A percentile compares a stretch with the other conserved stretches of the same genome.
These are phyloP conservation scores for Lepidium sativum DNA, from an alignment of 345 rosid genomes.

Conservation along the genomic window DNA sequence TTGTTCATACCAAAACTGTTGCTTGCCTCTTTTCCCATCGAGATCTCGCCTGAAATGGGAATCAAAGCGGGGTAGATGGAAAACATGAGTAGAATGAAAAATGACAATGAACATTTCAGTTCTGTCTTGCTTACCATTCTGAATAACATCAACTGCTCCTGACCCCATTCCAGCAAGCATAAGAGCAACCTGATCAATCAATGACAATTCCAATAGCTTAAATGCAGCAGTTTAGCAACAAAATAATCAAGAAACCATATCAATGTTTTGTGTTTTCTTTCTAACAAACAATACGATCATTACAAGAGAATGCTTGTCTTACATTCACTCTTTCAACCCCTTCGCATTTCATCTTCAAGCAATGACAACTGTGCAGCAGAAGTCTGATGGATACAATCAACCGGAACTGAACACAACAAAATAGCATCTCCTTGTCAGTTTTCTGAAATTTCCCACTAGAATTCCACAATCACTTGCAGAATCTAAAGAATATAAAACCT, in stretches of 20 bases:
- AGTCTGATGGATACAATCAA: slow-evolving; percentile 92
- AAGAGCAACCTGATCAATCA: slow-evolving; percentile 65
- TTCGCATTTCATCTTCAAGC: slow-evolving; percentile 96
- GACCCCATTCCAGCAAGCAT: slow-evolving; percentile 99
- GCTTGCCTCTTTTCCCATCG: slow-evolving; percentile 96
- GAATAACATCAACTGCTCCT: slow-evolving; percentile 60
- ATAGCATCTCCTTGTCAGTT: not conserved
- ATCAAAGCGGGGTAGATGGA: too few relatives aligned
- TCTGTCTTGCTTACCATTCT: slow-evolving; percentile 85
- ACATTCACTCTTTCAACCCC: slow-evolving; percentile 95
- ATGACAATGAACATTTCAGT: not conserved
- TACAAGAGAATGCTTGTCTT: slow-evolving; percentile 17
- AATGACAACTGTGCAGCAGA: slow-evolving; percentile 87
- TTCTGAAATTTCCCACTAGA: not conserved
- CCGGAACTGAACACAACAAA: slow-evolving; percentile 69
- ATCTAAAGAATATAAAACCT: not conserved
- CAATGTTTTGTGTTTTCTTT: not conserved
- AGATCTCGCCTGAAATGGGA: slow-evolving; percentile 59
- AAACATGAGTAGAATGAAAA: not conserved
- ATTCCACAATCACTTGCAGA: not conserved
- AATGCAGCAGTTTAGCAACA: not conserved
- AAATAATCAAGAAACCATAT: not conserved
- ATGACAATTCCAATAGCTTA: not conserved
- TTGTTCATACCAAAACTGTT: slow-evolving; percentile 67
- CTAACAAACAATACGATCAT: not conserved